Evolutionary conservation across 331 rosid genomes (phyloP).

Genomic region (Phaseolus coccineus): DNA sequence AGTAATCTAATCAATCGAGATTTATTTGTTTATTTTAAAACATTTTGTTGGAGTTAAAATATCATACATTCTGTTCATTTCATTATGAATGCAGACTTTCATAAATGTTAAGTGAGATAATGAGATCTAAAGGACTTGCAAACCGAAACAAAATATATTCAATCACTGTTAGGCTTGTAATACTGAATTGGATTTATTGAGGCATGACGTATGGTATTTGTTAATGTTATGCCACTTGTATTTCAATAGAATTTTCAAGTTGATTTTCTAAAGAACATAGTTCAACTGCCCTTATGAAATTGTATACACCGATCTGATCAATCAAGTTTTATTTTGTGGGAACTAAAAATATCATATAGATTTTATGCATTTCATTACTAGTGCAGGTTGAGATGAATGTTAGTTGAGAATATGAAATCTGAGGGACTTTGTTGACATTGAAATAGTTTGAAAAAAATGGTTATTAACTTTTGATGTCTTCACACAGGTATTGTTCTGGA

Average conservation of each 20-base stretch:
- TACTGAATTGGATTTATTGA: not conserved
- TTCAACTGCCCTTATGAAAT: not conserved
- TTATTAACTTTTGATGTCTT: conserved; percentile 9
- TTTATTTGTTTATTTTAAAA: not conserved
- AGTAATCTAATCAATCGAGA: not conserved
- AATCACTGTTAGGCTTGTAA: not conserved
- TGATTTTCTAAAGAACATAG: not conserved
- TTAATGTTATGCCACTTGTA: not conserved
- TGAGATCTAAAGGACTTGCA: conserved; percentile 12
- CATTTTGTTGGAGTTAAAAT: not conserved
- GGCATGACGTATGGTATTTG: not conserved
- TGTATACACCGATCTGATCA: not conserved
- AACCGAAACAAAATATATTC: not conserved
- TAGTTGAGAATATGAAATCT: not conserved
- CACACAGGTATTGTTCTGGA: conserved; percentile 85
- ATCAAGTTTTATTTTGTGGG: conserved; percentile 5
- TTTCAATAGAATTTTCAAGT: not conserved
- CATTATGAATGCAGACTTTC: not conserved
- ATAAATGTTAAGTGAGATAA: conserved; percentile 2
- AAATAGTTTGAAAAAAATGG: conserved; percentile 20
- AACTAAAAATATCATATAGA: not conserved
- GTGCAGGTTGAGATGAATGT: not conserved
- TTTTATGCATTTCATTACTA: not conserved
- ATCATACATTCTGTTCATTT: not conserved
- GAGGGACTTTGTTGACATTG: conserved; percentile 11